Conservation (phyloP, 1,284 basidiomycete genomes). For the Tylopilus sp. region DNA sequence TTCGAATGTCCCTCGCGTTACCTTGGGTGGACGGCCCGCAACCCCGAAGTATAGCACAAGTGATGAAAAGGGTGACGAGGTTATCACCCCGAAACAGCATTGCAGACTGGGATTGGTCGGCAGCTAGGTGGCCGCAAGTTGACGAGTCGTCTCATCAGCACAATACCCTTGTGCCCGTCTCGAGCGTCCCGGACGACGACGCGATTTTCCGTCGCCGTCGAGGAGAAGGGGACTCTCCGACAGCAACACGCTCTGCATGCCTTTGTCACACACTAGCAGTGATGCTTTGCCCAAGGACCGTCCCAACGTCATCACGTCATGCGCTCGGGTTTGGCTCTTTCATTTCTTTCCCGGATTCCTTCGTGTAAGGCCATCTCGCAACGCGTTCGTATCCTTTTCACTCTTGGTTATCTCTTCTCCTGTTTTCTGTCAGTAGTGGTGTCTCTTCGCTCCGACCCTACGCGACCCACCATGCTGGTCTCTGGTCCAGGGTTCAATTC, state of each 20-base stretch:
- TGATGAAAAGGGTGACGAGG: not conserved
- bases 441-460: not conserved
- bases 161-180: not conserved
- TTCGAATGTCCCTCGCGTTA: conserved; percentile 21
- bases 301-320: conserved; percentile 6
- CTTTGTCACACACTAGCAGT: conserved; percentile 59
- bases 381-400: not conserved
- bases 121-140: not conserved
- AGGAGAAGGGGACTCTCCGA: not conserved
- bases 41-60: conserved; percentile 1
- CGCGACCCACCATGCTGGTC: not conserved
- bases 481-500: not conserved
- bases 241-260: conserved; percentile 50
- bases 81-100: conserved; percentile 3
- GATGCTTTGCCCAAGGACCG: conserved; percentile 61
- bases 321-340: too few relatives aligned
- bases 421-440: not conserved
- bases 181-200: not conserved
- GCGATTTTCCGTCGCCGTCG: not conserved
- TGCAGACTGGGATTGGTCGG: conserved; percentile 26
- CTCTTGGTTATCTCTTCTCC: not conserved
- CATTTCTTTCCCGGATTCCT: not conserved
- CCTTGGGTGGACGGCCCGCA: conserved; percentile 26
- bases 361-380: conserved; percentile 4
- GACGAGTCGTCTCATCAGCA: not conserved